These are phyloP conservation scores for Citrus maxima DNA, from an alignment of 345 rosid species.

Conservation along the genomic window DNA sequence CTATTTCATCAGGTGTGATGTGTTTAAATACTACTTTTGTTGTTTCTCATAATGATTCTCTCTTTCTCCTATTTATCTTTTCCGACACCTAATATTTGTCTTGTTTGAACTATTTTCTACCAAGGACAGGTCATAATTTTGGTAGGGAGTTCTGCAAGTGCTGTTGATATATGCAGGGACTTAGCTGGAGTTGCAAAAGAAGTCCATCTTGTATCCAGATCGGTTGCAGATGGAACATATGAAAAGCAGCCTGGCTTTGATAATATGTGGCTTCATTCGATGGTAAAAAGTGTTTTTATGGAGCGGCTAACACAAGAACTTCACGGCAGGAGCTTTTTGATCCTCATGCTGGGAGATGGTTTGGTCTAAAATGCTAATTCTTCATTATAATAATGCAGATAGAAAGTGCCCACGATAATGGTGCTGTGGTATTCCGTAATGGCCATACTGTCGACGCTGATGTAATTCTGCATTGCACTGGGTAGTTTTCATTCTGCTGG, in stretches of 20 bases:
- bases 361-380: constrained; percentile 13
- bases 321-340: neutral
- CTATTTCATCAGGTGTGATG: neutral
- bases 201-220: constrained; percentile 71
- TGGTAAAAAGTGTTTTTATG: constrained; percentile 47
- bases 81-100: neutral
- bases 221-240: constrained; percentile 42
- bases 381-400: constrained; percentile 45
- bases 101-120: neutral
- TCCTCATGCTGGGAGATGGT: constrained; percentile 1
- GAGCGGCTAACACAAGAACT: constrained; percentile 7
- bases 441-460: constrained; percentile 47
- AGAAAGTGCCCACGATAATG: constrained; percentile 51
- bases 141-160: constrained; percentile 71
- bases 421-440: constrained; percentile 55
- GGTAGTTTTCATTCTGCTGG: constrained; percentile 33
- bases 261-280: constrained; percentile 75
- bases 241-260: constrained; percentile 39
- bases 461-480: constrained; percentile 80
- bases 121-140: constrained; percentile 55
- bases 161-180: constrained; percentile 71
- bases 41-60: neutral
- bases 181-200: constrained; percentile 68
- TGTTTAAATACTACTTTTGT: neutral
- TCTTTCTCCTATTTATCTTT: neutral